Percentiles rank a stretch among this genome's conserved stretches.
Conservation (phyloP, 148 eudicot species). For the Amaranthus cruentus region DNA sequence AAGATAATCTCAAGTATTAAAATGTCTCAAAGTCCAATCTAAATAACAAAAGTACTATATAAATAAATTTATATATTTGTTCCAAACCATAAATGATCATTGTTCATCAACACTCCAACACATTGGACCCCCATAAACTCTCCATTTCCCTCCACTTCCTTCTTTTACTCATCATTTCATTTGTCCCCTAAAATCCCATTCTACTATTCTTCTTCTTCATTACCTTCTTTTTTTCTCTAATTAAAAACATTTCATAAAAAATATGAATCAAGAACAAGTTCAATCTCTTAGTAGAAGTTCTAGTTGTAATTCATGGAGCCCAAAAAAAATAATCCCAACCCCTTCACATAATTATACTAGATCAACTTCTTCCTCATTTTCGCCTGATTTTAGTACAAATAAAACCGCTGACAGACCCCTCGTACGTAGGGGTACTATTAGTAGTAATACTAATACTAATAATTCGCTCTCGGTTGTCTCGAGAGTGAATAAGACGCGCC, state of each 20-base stretch:
- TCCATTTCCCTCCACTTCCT: constrained; percentile 4
- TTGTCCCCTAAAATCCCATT: not conserved
- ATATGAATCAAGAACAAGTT: constrained; percentile 17
- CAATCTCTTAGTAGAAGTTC: constrained; percentile 15
- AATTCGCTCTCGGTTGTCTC: constrained; percentile 20
- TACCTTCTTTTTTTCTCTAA: not conserved
- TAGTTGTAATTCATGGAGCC: constrained; percentile 29
- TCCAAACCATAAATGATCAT: constrained; percentile 11
- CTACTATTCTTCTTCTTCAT: not conserved
- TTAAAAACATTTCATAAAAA: not conserved
- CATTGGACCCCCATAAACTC: constrained; percentile 18
- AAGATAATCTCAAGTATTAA: not conserved
- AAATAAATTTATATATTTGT: not conserved
- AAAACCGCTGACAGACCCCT: constrained; percentile 11
- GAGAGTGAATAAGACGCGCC: constrained; percentile 23
- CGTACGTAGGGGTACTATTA: not conserved
- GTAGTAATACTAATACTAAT: not conserved
- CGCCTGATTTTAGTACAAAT: constrained; percentile 10
- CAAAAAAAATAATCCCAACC: constrained; percentile 34
- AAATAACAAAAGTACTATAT: not conserved
- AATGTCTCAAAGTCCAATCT: constrained; percentile 1
- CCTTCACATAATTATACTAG: constrained; percentile 26
- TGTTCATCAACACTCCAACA: constrained; percentile 6
- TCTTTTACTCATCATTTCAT: constrained; percentile 8
- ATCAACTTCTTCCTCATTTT: constrained; percentile 10